A percentile compares a stretch with the other conserved stretches of the same genome.
These are phyloP conservation scores for Noccaea bulbosa DNA, from an alignment of 345 rosid species.

Conservation along the genomic window DNA sequence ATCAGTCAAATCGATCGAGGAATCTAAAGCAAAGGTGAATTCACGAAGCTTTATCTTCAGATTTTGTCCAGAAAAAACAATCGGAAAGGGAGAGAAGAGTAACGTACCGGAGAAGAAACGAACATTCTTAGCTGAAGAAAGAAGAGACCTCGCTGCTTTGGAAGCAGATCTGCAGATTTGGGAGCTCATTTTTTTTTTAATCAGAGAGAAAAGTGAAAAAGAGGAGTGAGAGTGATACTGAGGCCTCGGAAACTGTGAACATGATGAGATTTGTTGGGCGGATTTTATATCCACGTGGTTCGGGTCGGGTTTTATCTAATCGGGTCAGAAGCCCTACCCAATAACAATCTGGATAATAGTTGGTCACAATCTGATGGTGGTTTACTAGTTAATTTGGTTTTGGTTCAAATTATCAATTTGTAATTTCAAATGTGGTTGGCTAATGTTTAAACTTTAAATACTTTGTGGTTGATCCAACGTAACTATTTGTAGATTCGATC, in stretches of 20 bases:
- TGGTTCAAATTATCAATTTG: too few relatives aligned
- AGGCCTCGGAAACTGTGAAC: conserved; percentile 19
- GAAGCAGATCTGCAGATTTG: conserved; percentile 80
- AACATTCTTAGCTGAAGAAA: conserved; percentile 66
- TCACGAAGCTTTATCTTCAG: not conserved
- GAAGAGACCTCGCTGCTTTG: conserved; percentile 76
- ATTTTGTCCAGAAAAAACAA: not conserved
- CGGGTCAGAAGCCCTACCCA: conserved; percentile 36
- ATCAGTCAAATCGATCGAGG: conserved; percentile 10
- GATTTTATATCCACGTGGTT: conserved; percentile 28
- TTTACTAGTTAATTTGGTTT: too few relatives aligned
- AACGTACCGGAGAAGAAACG: conserved; percentile 64
- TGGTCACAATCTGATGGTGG: not conserved
- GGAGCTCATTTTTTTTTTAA: conserved; percentile 62
- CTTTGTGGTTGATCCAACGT: too few relatives aligned
- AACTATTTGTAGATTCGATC: too few relatives aligned
- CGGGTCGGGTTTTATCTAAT: conserved; percentile 13
- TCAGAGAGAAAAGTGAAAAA: not conserved
- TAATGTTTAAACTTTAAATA: too few relatives aligned
- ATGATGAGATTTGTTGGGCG: conserved; percentile 21
- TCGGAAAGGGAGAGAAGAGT: not conserved
- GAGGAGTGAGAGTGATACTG: conserved; percentile 33
- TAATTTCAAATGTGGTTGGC: too few relatives aligned
- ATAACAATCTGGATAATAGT: not conserved
- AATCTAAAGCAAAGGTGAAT: conserved; percentile 5